Base-by-base conservation (phyloP, 441 rosid species). In the Viola pubescens region DNA sequence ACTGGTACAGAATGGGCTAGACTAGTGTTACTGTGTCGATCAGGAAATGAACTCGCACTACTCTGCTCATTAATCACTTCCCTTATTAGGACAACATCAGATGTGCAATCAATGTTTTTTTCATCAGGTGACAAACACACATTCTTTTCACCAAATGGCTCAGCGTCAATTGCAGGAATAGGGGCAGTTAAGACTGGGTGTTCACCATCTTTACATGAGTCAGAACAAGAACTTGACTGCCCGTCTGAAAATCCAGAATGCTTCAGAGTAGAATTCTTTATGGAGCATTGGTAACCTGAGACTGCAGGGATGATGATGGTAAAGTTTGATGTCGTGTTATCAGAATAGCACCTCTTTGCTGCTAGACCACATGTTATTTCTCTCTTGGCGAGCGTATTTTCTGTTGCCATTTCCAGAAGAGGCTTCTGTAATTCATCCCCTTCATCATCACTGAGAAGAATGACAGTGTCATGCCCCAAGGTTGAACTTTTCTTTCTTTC, bases 371-470 rank as follows among this genome's bases (percentile, higher is more conserved):
- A 46, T 8, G n/a, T 46, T 8, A 46, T 46, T 46, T 46, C 49
- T 6, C 11, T 4, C 65, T 76, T 73, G 38, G 52, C 61, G 37
- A 41, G 53, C 58, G 80, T 51, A 66, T 51, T 68, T 76, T 64
- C 77, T 50, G 73, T 76, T 59, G 66, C 66, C 65, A 53, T 65
- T 76, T 63, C 71, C 19, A 60, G 68, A 73, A 58, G 66, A 63
- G 72, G 71, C 72, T 76, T 84, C 75, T 73, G 59, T 45, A 75
- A 72, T 67, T 72, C 88, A 56, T 79, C 88, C 37, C 64, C 71
- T 75, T 91, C 98, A 69, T 94, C 97, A 61, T 94, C 99, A 57
- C 96, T 91, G 62, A 94, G 91, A 66, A 79, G 77, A 70, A 94
- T 86, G 63, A 86, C 66, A 68, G 80, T 72, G 67, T 73, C 75